phyloP scores from a whole-genome alignment of 805 yeast species.

The Saturnispora galanensis region DNA sequence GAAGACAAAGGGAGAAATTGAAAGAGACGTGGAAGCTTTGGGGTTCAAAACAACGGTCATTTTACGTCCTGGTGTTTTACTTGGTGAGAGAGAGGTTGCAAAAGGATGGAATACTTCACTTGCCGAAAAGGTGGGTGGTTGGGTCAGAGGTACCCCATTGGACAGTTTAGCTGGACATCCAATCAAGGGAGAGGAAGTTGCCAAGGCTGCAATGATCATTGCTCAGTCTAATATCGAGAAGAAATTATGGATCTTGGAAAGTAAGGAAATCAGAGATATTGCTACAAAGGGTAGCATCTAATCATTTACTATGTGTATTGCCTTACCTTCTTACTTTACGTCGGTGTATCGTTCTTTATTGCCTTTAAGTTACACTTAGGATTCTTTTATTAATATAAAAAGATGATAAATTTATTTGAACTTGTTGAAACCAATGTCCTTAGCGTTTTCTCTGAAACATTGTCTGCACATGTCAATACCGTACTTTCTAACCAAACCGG shows the following conservation, averaged over 20 bases:
- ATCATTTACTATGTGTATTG: too few relatives aligned
- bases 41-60: conserved; percentile 66
- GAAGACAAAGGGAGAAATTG: conserved; percentile 67
- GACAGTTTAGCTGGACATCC: conserved; percentile 33
- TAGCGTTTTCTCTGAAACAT: conserved; percentile 99
- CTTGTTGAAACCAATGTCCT: conserved; percentile 98
- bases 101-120: conserved; percentile 31
- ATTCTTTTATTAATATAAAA: conserved; percentile 9
- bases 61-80: conserved; percentile 63
- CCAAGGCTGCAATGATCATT: conserved; percentile 33
- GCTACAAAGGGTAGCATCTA: conserved; percentile 8
- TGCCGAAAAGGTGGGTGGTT: conserved; percentile 25
- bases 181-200: conserved; percentile 58
- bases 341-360: not conserved
- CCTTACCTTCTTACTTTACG: too few relatives aligned
- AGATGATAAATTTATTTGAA: conserved; percentile 59
- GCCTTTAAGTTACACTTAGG: not conserved
- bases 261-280: conserved; percentile 17
- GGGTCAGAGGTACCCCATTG: conserved; percentile 27
- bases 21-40: conserved; percentile 51
- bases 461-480: conserved; percentile 99
- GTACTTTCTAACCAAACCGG: conserved; percentile 99
- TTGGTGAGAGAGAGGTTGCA: conserved; percentile 48
- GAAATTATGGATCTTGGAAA: conserved; percentile 18
- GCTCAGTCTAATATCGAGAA: conserved; percentile 18